Percentiles rank a stretch among this genome's conserved stretches.
These are phyloP conservation scores for Phlebopus sp. DNA, from an alignment of 1,284 basidiomycete species.

Conservation along the genomic window DNA sequence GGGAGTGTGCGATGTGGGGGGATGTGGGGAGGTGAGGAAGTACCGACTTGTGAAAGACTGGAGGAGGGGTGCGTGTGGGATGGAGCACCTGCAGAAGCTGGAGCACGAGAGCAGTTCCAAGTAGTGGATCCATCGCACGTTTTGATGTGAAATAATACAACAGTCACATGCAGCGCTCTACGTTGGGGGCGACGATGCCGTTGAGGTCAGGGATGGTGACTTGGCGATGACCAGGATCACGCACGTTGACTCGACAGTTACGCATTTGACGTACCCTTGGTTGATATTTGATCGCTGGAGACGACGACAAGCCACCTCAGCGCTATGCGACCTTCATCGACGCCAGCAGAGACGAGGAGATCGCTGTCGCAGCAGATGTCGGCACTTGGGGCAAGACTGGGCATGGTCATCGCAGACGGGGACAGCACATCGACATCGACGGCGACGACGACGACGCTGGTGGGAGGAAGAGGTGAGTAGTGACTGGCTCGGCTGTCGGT, in stretches of 20 bases:
- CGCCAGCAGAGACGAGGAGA: conserved; percentile 13
- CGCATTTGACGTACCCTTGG: background rate
- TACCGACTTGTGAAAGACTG: conserved; percentile 52
- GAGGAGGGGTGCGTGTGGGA: conserved; percentile 51
- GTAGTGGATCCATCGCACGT: background rate
- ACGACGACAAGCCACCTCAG: too few relatives aligned
- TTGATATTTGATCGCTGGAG: too few relatives aligned
- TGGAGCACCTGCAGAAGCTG: conserved; percentile 54
- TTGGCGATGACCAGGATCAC: background rate
- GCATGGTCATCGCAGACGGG: conserved; percentile 15
- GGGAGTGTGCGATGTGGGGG: conserved; percentile 44
- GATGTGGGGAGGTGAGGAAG: conserved; percentile 46
- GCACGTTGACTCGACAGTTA: background rate
- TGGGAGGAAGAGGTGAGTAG: conserved; percentile 1
- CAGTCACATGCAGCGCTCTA: too few relatives aligned
- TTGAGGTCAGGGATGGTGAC: background rate
- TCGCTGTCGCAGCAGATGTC: conserved; percentile 22
- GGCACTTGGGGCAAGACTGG: conserved; percentile 21
- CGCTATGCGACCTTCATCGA: too few relatives aligned
- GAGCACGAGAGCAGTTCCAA: too few relatives aligned
- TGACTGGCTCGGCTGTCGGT: background rate
- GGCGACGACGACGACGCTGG: conserved; percentile 8
- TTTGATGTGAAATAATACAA: background rate
- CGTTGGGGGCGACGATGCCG: background rate
- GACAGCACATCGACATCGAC: conserved; percentile 1